Conservation (phyloP, 306 rosid species). For the Prunus campanulata region DNA sequence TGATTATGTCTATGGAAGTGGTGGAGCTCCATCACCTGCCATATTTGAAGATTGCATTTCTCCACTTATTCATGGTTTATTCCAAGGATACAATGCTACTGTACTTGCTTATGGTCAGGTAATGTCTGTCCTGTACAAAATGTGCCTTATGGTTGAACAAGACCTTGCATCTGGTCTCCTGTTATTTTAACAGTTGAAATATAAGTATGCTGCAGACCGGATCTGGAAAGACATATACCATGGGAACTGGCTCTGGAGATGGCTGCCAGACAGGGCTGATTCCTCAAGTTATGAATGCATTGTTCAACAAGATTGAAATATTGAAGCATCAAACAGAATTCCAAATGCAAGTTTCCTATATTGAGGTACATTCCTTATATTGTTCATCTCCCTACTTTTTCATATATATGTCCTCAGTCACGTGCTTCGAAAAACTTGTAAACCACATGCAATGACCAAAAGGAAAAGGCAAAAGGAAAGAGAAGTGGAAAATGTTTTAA, state of each 20-base stretch:
- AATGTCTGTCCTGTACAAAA: slow-evolving; percentile 24
- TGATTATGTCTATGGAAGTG: slow-evolving; percentile 68
- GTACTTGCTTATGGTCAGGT: slow-evolving; percentile 95
- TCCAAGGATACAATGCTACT: slow-evolving; percentile 83
- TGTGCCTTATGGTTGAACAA: slow-evolving; percentile 17
- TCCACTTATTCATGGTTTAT: slow-evolving; percentile 74
- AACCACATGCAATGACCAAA: not conserved
- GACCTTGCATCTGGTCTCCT: not conserved
- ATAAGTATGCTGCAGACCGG: slow-evolving; percentile 61
- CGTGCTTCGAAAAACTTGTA: not conserved
- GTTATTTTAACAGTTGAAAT: slow-evolving; percentile 19
- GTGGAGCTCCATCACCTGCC: slow-evolving; percentile 60
- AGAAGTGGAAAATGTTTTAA: not conserved
- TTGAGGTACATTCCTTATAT: slow-evolving; percentile 50
- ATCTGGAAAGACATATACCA: slow-evolving; percentile 86
- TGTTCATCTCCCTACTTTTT: slow-evolving; percentile 1
- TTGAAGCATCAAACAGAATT: slow-evolving; percentile 67
- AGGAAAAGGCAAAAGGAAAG: too few species aligned
- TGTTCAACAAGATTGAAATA: slow-evolving; percentile 66
- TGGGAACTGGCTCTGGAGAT: slow-evolving; percentile 78
- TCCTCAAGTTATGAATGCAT: slow-evolving; percentile 68
- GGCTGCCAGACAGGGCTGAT: slow-evolving; percentile 50
- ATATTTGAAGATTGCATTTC: slow-evolving; percentile 75
- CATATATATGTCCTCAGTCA: not conserved
- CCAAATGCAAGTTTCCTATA: slow-evolving; percentile 79